Conservation (phyloP, 2,329 filamentous ascomycete species). For the Huntiella abstrusa region DNA sequence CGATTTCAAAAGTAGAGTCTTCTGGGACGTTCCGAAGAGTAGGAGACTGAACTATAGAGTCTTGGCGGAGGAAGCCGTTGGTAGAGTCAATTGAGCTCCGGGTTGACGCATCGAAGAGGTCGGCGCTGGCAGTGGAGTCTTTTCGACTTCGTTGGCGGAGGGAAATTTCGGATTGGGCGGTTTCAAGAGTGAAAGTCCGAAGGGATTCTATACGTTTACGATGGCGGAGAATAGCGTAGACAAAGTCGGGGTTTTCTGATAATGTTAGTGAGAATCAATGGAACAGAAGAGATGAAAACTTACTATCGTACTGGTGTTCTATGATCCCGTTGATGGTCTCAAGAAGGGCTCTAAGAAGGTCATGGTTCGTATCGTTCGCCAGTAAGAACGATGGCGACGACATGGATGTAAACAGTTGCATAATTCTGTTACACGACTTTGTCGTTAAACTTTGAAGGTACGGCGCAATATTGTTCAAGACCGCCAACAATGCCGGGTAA, state of each 20-base stretch:
- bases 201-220: slow-evolving; percentile 70
- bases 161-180: slow-evolving; percentile 79
- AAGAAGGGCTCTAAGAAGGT: slow-evolving; percentile 59
- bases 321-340: slow-evolving; percentile 80
- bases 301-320: slow-evolving; percentile 70
- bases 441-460: slow-evolving; percentile 61
- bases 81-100: slow-evolving; percentile 50
- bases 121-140: slow-evolving; percentile 33
- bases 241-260: slow-evolving; percentile 59
- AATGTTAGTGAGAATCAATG: neutral
- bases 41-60: slow-evolving; percentile 25
- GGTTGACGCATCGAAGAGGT: slow-evolving; percentile 30
- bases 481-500: slow-evolving; percentile 76
- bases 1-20: slow-evolving; percentile 69
- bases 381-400: slow-evolving; percentile 82
- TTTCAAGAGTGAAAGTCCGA: slow-evolving; percentile 76
- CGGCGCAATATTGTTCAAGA: slow-evolving; percentile 83
- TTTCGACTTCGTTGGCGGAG: slow-evolving; percentile 54
- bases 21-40: slow-evolving; percentile 50
- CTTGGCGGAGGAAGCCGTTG: slow-evolving; percentile 39
- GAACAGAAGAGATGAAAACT: slow-evolving; percentile 17
- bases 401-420: slow-evolving; percentile 83
- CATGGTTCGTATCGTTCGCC: slow-evolving; percentile 80
- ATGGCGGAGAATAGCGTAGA: slow-evolving; percentile 63
- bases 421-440: slow-evolving; percentile 57